Evolutionary conservation across 2,329 filamentous ascomycete species (phyloP).

Genomic region (Camptophora hylomeconis): DNA sequence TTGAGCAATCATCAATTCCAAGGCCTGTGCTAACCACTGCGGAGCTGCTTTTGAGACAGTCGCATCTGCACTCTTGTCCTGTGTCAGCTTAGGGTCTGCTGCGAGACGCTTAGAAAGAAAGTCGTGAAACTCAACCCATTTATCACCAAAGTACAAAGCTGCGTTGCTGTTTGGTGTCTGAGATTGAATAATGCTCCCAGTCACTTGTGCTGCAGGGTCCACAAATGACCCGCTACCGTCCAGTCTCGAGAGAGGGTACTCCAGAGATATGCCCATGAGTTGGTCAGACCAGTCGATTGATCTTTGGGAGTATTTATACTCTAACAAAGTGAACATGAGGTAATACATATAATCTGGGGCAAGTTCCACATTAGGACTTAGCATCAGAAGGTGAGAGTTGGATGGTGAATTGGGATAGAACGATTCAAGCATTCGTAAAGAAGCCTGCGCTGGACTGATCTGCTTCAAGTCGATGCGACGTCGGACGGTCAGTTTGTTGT

Average conservation of each 20-base stretch:
- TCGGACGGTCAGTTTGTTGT: slow-evolving; percentile 50
- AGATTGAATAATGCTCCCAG: slow-evolving; percentile 58
- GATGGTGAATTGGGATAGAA: slow-evolving; percentile 62
- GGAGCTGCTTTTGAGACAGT: slow-evolving; percentile 56
- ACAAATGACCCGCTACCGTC: slow-evolving; percentile 47
- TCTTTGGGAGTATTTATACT: slow-evolving; percentile 39
- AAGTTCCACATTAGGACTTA: slow-evolving; percentile 70
- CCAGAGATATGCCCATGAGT: slow-evolving; percentile 68
- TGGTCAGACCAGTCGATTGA: slow-evolving; percentile 33
- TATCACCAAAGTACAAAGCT: slow-evolving; percentile 67
- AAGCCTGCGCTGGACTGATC: slow-evolving; percentile 55
- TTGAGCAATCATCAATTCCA: slow-evolving; percentile 61
- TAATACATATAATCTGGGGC: slow-evolving; percentile 77
- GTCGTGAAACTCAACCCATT: slow-evolving; percentile 74
- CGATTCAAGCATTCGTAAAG: slow-evolving; percentile 66
- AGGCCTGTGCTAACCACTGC: slow-evolving; percentile 64
- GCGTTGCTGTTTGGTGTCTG: slow-evolving; percentile 75
- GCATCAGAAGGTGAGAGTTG: slow-evolving; percentile 64
- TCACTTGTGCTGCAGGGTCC: slow-evolving; percentile 26
- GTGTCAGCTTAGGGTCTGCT: slow-evolving; percentile 11
- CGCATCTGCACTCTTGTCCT: slow-evolving; percentile 7
- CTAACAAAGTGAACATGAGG: slow-evolving; percentile 62
- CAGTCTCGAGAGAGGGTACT: slow-evolving; percentile 52
- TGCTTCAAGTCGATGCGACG: slow-evolving; percentile 54
- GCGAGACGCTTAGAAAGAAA: slow-evolving; percentile 56